These are phyloP conservation scores for Bruguiera gymnorhiza DNA, from an alignment of 345 rosid species.

Conservation along the genomic window DNA sequence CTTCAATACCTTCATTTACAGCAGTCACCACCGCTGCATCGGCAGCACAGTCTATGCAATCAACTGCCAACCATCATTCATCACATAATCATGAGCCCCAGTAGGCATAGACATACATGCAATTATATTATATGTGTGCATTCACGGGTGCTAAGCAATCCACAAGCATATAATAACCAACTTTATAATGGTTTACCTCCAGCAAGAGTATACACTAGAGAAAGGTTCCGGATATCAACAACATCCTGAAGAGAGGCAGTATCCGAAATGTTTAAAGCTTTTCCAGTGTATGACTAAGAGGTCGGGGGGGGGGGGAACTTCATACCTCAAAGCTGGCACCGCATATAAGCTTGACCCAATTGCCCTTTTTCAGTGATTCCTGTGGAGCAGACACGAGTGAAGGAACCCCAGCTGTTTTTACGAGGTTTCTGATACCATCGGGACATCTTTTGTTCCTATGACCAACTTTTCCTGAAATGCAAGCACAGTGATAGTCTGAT, in stretches of 20 bases:
- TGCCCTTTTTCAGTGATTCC: conserved; percentile 47
- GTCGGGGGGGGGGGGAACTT: not conserved
- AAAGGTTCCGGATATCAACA: conserved; percentile 57
- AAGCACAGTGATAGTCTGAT: not conserved
- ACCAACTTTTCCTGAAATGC: conserved; percentile 21
- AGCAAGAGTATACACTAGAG: conserved; percentile 59
- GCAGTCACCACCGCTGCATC: conserved; percentile 59
- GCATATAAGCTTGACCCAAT: conserved; percentile 70
- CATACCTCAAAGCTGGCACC: conserved; percentile 70
- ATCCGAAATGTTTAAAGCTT: not conserved
- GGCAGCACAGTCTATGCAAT: conserved; percentile 68
- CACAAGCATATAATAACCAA: not conserved
- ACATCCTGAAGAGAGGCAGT: conserved; percentile 38
- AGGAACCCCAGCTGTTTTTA: conserved; percentile 33
- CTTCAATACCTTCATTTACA: conserved; percentile 52
- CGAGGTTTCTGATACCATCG: conserved; percentile 30
- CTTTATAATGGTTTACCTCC: conserved; percentile 38
- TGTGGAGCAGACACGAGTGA: conserved; percentile 39
- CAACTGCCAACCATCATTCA: conserved; percentile 38
- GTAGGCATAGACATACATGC: not conserved
- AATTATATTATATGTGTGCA: not conserved
- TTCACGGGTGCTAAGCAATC: not conserved
- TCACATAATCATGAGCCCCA: conserved; percentile 4
- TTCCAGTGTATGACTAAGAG: not conserved
- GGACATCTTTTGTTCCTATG: conserved; percentile 22